phyloP scores from a whole-genome alignment of 1,284 basidiomycete species.

The Melanopsichium pennsylvanicum region DNA sequence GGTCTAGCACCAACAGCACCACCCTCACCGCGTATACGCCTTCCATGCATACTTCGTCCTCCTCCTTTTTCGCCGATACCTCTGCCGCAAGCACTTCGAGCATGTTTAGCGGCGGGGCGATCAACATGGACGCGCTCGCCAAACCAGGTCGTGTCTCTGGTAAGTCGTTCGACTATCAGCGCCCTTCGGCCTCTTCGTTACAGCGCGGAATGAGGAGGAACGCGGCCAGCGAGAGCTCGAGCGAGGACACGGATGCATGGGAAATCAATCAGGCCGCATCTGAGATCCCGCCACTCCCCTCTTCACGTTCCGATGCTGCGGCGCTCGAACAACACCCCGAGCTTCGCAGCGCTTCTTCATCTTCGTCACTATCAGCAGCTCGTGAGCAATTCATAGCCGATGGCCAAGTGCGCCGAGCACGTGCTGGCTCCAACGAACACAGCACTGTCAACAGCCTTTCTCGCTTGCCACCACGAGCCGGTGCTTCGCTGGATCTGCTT shows the following conservation, averaged over 20 bases:
- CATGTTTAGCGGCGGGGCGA: conserved; percentile 10
- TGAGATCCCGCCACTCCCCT: conserved; percentile 1
- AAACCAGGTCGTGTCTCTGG: conserved; percentile 25
- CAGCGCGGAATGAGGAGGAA: conserved; percentile 12
- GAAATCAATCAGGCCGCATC: not conserved
- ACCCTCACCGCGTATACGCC: not conserved
- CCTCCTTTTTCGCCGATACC: conserved; percentile 20
- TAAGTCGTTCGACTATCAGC: conserved; percentile 32
- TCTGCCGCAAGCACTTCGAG: conserved; percentile 7
- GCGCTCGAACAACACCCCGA: conserved; percentile 11
- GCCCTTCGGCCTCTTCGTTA: conserved; percentile 10
- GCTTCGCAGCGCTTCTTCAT: conserved; percentile 30
- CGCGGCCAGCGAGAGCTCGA: conserved; percentile 14
- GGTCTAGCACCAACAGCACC: conserved; percentile 4
- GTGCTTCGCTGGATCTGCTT: conserved; percentile 31
- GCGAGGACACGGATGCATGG: conserved; percentile 21
- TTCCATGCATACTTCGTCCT: conserved; percentile 14
- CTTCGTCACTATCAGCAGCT: conserved; percentile 29
- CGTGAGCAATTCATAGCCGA: conserved; percentile 5
- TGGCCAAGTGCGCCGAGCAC: conserved; percentile 5
- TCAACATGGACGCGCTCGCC: conserved; percentile 29
- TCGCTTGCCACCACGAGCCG: conserved; percentile 2
- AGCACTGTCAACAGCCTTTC: not conserved
- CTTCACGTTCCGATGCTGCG: conserved; percentile 12
- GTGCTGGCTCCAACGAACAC: conserved; percentile 40